These are phyloP conservation scores for Penicillium sp. DNA, from an alignment of 2,329 filamentous ascomycete species.

Conservation along the genomic window DNA sequence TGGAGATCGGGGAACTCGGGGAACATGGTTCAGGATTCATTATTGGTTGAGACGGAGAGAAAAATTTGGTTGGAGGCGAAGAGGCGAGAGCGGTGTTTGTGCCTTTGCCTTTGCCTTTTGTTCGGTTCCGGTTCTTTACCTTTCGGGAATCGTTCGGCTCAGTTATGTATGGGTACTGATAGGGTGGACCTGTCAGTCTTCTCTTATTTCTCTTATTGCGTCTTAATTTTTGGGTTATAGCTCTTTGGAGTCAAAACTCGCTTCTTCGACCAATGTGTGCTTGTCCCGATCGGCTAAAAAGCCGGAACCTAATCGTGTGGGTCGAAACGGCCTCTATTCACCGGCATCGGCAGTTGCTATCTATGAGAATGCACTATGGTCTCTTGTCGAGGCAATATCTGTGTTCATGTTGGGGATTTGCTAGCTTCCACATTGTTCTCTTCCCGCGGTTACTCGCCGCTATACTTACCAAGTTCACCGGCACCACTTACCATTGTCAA, in stretches of 20 bases:
- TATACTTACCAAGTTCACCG: background rate
- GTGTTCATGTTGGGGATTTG: background rate
- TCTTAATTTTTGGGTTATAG: background rate
- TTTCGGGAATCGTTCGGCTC: background rate
- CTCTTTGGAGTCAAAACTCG: background rate
- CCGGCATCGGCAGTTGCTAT: background rate
- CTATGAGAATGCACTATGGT: background rate
- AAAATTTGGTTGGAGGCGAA: conserved; percentile 3
- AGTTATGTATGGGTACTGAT: background rate
- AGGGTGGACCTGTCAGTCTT: background rate
- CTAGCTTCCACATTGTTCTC: background rate
- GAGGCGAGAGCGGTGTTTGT: conserved; percentile 1
- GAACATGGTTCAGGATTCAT: background rate
- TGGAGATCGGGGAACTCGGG: conserved; percentile 14
- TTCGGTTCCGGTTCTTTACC: background rate
- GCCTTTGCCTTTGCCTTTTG: background rate
- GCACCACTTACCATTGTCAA: background rate
- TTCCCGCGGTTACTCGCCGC: background rate
- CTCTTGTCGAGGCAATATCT: background rate
- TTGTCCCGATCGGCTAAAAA: background rate
- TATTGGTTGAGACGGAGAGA: conserved; percentile 2
- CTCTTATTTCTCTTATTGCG: background rate
- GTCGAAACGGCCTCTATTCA: background rate
- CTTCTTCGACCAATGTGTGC: background rate
- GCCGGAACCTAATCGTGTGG: conserved; percentile 4